Evolutionary conservation across 225 moss, liverwort and hornwort genomes (phyloP), one percentile per base, ranked within the genome.

Genomic region (Rhytidiadelphus loreus): DNA sequence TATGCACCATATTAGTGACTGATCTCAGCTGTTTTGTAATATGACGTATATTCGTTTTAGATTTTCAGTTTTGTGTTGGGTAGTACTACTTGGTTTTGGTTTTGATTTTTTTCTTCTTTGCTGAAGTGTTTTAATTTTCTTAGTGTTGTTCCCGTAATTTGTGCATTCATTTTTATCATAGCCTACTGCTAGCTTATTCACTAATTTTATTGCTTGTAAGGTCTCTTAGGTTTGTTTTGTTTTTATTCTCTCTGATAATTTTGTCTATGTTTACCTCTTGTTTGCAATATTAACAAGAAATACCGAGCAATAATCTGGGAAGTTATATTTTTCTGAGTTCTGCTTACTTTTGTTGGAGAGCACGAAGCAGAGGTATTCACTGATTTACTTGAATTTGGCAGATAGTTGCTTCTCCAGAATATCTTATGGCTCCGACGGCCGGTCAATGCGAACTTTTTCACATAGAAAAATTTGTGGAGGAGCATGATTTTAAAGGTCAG

Each of bases 391-490:
- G 80, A 77, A 79, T 81, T 76, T 93, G 84, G 91, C 94, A 94
- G 94, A 91, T 94, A 65, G 95, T 96, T 77, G 87, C 92, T 84
- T 97, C 98, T 90, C 96, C 95, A 46, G 98, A 98, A 86, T 94
- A 94, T 71, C 95, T 98, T 60, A 93, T 88, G 88, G 92, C 94
- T 83, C 95, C 93, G 26, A 96, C 94, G 56, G 87, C 91, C 14
- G 96, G 96, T 90, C 92, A 94, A 41, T 98, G 98, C 91, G 97
- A 97, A 53, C 87, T 89, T 44, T 98, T 98, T 80, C 97, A 96
- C 88, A 95, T 98, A 18, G 97, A 98, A 78, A 98, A 95, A 78
- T 97, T 95, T 88, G 91, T 90, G 62, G 98, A 98, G 92, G 98
- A 96, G 88, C 95, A 92, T 92, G 97, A 92, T 88, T 93, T 91